Conservation (phyloP, 164 flowering plant genomes). For the Piper betle region DNA sequence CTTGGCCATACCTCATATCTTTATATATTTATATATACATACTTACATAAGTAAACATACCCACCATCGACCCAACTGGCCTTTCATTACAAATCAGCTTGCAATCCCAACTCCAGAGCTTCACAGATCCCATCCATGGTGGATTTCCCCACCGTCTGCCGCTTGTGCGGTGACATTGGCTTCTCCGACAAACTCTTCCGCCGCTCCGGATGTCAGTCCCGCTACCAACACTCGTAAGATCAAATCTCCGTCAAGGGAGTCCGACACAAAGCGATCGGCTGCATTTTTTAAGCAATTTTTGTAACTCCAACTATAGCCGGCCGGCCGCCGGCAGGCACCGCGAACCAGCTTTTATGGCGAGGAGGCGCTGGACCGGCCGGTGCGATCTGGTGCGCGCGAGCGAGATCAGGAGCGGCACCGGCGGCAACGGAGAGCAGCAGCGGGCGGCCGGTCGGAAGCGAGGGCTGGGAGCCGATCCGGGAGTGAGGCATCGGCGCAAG, state of each 20-base stretch:
- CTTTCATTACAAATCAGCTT: constrained; percentile 2
- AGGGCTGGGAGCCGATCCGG: background rate
- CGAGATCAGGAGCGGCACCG: constrained; percentile 14
- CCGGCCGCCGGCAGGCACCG: constrained; percentile 47
- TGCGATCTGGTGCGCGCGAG: constrained; percentile 95
- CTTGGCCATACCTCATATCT: background rate
- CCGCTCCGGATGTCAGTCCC: constrained; percentile 58
- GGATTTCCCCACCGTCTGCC: constrained; percentile 70
- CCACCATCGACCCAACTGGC: constrained; percentile 25
- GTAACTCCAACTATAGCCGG: too few species aligned
- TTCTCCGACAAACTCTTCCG: constrained; percentile 91
- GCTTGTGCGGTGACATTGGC: constrained; percentile 97
- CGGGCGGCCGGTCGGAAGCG: constrained; percentile 10
- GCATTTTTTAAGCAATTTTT: too few species aligned
- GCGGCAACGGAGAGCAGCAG: constrained; percentile 8
- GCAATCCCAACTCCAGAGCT: background rate
- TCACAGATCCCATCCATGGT: constrained; percentile 29
- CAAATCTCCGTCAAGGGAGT: too few species aligned
- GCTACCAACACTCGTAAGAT: constrained; percentile 88
- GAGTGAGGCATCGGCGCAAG: constrained; percentile 28
- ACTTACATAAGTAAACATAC: constrained; percentile 6
- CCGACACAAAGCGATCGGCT: too few species aligned
- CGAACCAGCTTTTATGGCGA: constrained; percentile 72
- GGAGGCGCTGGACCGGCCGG: constrained; percentile 19
- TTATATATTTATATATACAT: background rate